These are phyloP conservation scores for Penicillium hordei DNA, from an alignment of 2,329 filamentous ascomycete genomes.

Conservation along the genomic window DNA sequence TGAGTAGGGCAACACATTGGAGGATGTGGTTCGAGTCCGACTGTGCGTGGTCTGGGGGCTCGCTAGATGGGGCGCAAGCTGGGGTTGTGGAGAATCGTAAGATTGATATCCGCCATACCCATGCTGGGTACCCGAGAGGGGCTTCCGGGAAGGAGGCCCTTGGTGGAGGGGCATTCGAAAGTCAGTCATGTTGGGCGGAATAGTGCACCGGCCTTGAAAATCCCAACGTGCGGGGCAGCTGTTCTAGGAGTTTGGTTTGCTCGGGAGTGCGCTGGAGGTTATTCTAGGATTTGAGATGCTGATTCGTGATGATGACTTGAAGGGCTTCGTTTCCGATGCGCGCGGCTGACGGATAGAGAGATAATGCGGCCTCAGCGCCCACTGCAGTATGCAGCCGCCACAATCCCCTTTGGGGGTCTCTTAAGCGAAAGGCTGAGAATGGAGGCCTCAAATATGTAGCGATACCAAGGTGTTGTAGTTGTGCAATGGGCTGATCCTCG, in stretches of 20 bases:
- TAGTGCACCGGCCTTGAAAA: slow-evolving; percentile 30
- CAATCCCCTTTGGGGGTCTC: background rate
- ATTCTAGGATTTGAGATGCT: background rate
- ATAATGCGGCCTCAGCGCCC: slow-evolving; percentile 23
- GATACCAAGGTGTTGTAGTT: slow-evolving; percentile 9
- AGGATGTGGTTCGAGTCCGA: slow-evolving; percentile 44
- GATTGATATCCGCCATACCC: slow-evolving; percentile 28
- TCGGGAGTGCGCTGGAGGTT: slow-evolving; percentile 2
- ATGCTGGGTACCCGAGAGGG: slow-evolving; percentile 25
- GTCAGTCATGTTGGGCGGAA: slow-evolving; percentile 37
- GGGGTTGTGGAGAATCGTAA: slow-evolving; percentile 28
- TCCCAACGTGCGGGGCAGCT: slow-evolving; percentile 1
- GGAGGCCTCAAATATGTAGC: background rate
- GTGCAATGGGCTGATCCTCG: slow-evolving; percentile 13
- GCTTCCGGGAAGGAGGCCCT: slow-evolving; percentile 34
- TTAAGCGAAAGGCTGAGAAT: slow-evolving; percentile 7
- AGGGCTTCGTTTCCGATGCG: slow-evolving; percentile 15
- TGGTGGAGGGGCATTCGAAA: slow-evolving; percentile 40
- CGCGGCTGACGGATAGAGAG: slow-evolving; percentile 21
- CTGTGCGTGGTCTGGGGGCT: slow-evolving; percentile 31
- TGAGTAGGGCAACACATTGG: slow-evolving; percentile 32
- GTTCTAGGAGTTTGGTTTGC: background rate
- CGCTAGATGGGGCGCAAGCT: slow-evolving; percentile 30
- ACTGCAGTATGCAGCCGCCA: slow-evolving; percentile 16
- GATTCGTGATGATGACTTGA: background rate